Evolutionary conservation across 169 alveolate species (phyloP).

Genomic region (Plasmodium sp.): DNA sequence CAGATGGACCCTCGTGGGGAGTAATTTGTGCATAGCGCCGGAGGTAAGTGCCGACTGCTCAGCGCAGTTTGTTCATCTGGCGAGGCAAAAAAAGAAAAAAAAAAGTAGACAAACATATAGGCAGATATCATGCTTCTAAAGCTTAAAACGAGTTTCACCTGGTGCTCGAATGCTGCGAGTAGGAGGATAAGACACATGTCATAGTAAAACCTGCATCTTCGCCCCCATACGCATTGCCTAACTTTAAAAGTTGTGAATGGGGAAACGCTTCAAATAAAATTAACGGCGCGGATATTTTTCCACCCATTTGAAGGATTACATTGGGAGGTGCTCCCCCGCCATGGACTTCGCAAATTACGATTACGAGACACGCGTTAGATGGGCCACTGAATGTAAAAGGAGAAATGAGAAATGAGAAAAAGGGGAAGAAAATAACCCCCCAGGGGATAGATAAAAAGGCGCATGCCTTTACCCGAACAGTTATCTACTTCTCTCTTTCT

Average conservation of each 20-base stretch:
- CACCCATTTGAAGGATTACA: slow-evolving; percentile 64
- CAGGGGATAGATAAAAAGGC: neutral
- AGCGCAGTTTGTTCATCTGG: neutral
- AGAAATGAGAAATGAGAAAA: neutral
- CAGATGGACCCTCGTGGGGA: slow-evolving; percentile 78
- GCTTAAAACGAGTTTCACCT: neutral
- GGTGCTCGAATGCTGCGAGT: neutral
- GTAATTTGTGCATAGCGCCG: slow-evolving; percentile 81
- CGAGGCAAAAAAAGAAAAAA: neutral
- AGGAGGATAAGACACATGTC: neutral
- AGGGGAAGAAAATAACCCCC: neutral
- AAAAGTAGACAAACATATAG: neutral
- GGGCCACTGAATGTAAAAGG: slow-evolving; percentile 76
- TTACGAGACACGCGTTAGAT: slow-evolving; percentile 51
- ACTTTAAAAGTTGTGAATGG: neutral
- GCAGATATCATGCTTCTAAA: neutral
- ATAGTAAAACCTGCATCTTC: neutral
- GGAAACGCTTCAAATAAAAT: neutral
- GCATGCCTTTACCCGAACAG: neutral
- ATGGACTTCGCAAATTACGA: slow-evolving; percentile 76
- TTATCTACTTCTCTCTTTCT: neutral
- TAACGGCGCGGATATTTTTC: neutral
- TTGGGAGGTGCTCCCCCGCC: slow-evolving; percentile 84
- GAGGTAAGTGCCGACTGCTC: slow-evolving; percentile 26
- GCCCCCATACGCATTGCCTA: neutral